phyloP scores from a whole-genome alignment of 495 filamentous ascomycete genomes.

The Hyaloscypha hepaticicola region DNA sequence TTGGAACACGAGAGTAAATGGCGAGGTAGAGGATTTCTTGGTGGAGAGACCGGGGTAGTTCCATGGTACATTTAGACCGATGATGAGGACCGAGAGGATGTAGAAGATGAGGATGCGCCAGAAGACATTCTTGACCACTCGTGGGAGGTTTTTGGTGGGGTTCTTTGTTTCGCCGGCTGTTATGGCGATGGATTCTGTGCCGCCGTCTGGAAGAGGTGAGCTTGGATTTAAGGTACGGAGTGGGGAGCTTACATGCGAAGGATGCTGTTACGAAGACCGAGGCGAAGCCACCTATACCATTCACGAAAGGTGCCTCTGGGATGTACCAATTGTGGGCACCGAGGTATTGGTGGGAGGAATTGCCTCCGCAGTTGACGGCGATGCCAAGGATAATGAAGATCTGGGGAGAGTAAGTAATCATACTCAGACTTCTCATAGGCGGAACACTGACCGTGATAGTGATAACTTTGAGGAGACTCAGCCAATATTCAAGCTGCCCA shows the following conservation, averaged over 20 bases:
- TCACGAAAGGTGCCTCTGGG: slow-evolving; percentile 55
- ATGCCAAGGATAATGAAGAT: slow-evolving; percentile 58
- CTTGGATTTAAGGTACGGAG: slow-evolving; percentile 20
- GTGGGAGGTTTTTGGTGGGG: slow-evolving; percentile 74
- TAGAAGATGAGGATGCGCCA: slow-evolving; percentile 80
- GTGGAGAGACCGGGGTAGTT: slow-evolving; percentile 45
- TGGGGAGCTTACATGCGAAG: slow-evolving; percentile 42
- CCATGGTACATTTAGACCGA: slow-evolving; percentile 60
- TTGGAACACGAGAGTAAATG: slow-evolving; percentile 70
- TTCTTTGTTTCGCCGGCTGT: slow-evolving; percentile 68
- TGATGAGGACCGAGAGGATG: slow-evolving; percentile 57
- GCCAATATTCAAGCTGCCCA: slow-evolving; percentile 51
- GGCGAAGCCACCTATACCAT: slow-evolving; percentile 65
- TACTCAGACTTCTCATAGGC: background rate
- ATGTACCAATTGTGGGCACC: slow-evolving; percentile 51
- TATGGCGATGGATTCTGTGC: slow-evolving; percentile 57
- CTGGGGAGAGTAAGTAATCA: slow-evolving; percentile 28
- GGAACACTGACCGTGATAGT: slow-evolving; percentile 50
- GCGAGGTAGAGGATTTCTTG: slow-evolving; percentile 47
- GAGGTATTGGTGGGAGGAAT: slow-evolving; percentile 45
- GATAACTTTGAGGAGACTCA: slow-evolving; percentile 54
- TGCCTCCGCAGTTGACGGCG: slow-evolving; percentile 50
- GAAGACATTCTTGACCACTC: slow-evolving; percentile 63
- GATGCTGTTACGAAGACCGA: slow-evolving; percentile 45
- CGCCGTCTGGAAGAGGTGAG: slow-evolving; percentile 50